These are phyloP conservation scores for Persicaria tinctoria DNA, from an alignment of 148 eudicot genomes.

Conservation along the genomic window DNA sequence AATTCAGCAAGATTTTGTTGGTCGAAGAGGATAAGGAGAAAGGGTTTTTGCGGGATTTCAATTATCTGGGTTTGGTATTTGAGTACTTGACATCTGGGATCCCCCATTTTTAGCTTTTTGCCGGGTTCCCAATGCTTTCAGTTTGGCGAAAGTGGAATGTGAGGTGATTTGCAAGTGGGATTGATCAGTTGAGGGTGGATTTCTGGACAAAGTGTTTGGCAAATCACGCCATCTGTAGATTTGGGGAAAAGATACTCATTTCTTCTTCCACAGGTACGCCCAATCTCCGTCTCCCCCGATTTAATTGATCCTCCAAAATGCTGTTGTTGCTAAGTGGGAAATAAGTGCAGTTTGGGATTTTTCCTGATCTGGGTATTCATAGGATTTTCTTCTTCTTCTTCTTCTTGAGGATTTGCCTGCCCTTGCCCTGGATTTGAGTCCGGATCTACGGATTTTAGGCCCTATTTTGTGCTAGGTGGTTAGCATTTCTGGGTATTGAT, in stretches of 20 bases:
- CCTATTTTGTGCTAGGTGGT: neutral
- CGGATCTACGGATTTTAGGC: constrained; percentile 1
- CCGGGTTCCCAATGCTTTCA: neutral
- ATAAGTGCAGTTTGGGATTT: neutral
- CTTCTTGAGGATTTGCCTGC: neutral
- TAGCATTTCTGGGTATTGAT: neutral
- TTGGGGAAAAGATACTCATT: neutral
- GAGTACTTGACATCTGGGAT: neutral
- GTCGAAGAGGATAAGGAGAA: neutral
- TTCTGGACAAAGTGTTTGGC: neutral
- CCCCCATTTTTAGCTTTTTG: neutral
- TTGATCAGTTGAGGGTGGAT: neutral
- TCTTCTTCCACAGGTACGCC: neutral
- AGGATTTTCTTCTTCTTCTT: neutral
- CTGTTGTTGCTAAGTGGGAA: neutral
- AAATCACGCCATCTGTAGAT: neutral
- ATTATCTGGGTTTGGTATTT: neutral
- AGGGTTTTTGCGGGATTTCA: neutral
- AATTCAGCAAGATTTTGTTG: neutral
- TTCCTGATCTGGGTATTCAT: neutral
- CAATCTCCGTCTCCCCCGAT: neutral
- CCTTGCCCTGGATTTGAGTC: neutral
- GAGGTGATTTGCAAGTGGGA: neutral
- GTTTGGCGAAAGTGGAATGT: neutral
- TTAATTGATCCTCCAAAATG: neutral